Conservation (phyloP, 305 asterid genomes). For the Fraxinus albicans region DNA sequence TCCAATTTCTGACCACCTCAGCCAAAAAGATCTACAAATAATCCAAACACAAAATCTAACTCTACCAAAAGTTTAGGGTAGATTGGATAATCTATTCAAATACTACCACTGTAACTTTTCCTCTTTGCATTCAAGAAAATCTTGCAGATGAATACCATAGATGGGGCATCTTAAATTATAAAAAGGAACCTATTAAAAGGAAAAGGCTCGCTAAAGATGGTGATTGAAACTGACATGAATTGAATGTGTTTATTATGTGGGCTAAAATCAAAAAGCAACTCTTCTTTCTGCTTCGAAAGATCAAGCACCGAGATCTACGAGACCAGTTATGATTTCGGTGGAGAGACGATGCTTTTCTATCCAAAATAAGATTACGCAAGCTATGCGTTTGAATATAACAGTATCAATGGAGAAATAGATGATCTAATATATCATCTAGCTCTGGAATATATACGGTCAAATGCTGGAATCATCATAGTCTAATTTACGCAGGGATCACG, state of each 20-base stretch:
- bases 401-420: background rate
- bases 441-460: too few relatives aligned
- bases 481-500: background rate
- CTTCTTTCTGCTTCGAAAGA: background rate
- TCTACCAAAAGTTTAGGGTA: conserved; percentile 14
- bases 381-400: background rate
- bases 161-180: background rate
- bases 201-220: background rate
- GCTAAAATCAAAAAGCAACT: background rate
- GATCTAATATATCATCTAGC: background rate
- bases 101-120: background rate
- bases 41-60: conserved; percentile 38
- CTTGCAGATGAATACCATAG: background rate
- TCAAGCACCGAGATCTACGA: background rate
- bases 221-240: background rate
- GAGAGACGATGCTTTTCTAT: background rate
- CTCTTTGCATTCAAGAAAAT: background rate
- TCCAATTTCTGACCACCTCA: conserved; percentile 37
- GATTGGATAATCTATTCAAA: background rate
- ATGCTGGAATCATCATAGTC: background rate
- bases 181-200: background rate
- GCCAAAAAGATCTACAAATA: conserved; percentile 33
- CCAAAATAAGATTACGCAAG: background rate
- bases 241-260: background rate
- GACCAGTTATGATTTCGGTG: background rate